Base-by-base conservation (phyloP, 1,284 basidiomycete species). In the Austroboletus sp. region DNA sequence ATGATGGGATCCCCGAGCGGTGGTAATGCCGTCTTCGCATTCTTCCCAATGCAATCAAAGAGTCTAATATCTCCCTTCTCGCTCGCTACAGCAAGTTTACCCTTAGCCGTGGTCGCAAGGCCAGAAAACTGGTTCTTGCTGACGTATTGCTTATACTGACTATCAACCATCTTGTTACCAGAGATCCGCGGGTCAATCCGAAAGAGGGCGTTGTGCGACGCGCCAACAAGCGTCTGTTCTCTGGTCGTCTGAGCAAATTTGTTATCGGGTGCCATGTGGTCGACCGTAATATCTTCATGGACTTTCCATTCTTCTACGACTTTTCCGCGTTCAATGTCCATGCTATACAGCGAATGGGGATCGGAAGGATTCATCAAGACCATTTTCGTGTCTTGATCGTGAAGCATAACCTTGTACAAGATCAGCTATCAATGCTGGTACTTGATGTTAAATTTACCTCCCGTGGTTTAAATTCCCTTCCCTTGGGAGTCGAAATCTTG, bases 261-360 rank as follows among this genome's bases (percentile, higher is more conserved):
- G 69, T 78, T 85, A 57, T 91, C 85, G 4, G 96, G 94, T 1
- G 95, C 80, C 59, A 98, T 89, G 62, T 95, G 86, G 62, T 85
- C 78, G 48, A 98, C 89, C 12, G 76, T 74, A 48, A 98, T 76
- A 57, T 87, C 76, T 40, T 97, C 92, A 61, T 94, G 86, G 13
- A 98, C 83, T 65, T 94, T 95, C 94, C 93, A 98, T 66, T 98
- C 95, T 61, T 99, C 96, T 7, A 98, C 92, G 33, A 99, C 85
- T 70, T 98, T 96, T 40, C 93, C 96, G 36, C 85, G 85, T 66
- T 95, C 91, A 52, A 98, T 80, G 66, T 98, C 96, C 79, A 98
- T 84, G 55, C 77, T 84, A 71, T 84, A 98, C 30, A 99, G 70
- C 0, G 92, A 85, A 58, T 93, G 82, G n/a, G 83, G 79, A 44